phyloP scores from a whole-genome alignment of 352 stramenopile species.

The Pythium diclinum region DNA sequence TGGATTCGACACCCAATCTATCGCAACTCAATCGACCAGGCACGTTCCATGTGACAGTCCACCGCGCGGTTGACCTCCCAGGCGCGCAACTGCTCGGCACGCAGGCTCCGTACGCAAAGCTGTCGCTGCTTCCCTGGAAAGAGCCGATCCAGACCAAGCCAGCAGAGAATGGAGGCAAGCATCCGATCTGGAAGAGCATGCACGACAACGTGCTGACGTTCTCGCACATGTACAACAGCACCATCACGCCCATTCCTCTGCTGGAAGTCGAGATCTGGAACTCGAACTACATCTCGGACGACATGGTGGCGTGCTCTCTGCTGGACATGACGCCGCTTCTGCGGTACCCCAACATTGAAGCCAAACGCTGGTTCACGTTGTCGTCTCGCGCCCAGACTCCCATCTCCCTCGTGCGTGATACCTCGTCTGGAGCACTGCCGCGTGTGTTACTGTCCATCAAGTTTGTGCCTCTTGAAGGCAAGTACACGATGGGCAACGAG shows the following conservation, averaged over 20 bases:
- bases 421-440: conserved; percentile 36
- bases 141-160: conserved; percentile 80
- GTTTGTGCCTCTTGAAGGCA: conserved; percentile 65
- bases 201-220: conserved; percentile 84
- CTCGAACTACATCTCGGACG: conserved; percentile 77
- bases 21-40: conserved; percentile 62
- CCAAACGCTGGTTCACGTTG: conserved; percentile 79
- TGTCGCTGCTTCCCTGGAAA: conserved; percentile 82
- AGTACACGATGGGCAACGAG: conserved; percentile 55
- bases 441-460: conserved; percentile 74
- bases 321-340: conserved; percentile 82
- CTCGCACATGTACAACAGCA: conserved; percentile 88
- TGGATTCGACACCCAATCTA: conserved; percentile 38
- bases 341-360: conserved; percentile 64
- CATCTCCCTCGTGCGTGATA: conserved; percentile 34
- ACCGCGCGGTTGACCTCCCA: conserved; percentile 69
- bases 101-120: conserved; percentile 63
- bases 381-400: conserved; percentile 48
- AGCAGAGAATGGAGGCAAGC: conserved; percentile 64
- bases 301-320: conserved; percentile 74
- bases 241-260: conserved; percentile 79
- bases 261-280: conserved; percentile 87
- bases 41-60: conserved; percentile 72
- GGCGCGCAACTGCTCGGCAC: conserved; percentile 63
- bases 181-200: conserved; percentile 66